phyloP scores from a whole-genome alignment of 768 basidiomycete genomes.

The Coprinopsis marcescibilis region DNA sequence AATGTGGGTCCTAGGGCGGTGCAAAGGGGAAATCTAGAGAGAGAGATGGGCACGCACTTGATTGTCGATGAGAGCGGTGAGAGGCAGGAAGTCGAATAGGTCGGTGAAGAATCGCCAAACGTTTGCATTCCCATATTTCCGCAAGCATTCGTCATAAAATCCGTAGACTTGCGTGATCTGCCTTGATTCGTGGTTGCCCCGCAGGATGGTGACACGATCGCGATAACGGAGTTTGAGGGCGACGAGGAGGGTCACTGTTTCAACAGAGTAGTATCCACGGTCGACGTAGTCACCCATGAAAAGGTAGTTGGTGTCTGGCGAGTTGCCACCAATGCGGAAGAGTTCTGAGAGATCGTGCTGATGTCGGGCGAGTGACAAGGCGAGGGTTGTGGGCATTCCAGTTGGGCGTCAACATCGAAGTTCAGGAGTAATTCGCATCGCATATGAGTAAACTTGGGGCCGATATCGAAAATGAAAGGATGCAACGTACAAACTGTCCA shows the following conservation, averaged over 20 bases:
- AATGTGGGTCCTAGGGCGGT: too few species aligned
- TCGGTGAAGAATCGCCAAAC: conserved; percentile 99
- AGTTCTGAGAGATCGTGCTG: conserved; percentile 99
- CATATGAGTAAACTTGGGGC: conserved; percentile 3
- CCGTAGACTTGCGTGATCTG: conserved; percentile 99
- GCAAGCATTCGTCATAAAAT: conserved; percentile 98
- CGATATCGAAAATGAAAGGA: conserved; percentile 18
- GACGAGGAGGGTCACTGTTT: conserved; percentile 96
- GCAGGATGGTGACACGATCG: conserved; percentile 94
- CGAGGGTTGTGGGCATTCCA: conserved; percentile 11
- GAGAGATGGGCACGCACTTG: conserved; percentile 62
- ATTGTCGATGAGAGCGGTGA: conserved; percentile 97
- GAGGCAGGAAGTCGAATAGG: conserved; percentile 94
- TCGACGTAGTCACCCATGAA: conserved; percentile 99
- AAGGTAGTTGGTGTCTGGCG: conserved; percentile 98
- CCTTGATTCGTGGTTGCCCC: conserved; percentile 97
- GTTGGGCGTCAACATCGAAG: conserved; percentile 8
- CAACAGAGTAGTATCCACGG: conserved; percentile 98
- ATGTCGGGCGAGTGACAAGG: conserved; percentile 14
- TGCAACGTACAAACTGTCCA: conserved; percentile 93
- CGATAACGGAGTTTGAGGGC: conserved; percentile 97
- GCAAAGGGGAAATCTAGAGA: neutral
- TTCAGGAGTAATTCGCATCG: conserved; percentile 1
- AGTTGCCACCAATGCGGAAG: conserved; percentile 97
- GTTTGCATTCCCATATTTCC: conserved; percentile 99